These are phyloP conservation scores for Marchantia polymorpha DNA, from an alignment of 225 moss, liverwort and hornwort species.

Conservation along the genomic window DNA sequence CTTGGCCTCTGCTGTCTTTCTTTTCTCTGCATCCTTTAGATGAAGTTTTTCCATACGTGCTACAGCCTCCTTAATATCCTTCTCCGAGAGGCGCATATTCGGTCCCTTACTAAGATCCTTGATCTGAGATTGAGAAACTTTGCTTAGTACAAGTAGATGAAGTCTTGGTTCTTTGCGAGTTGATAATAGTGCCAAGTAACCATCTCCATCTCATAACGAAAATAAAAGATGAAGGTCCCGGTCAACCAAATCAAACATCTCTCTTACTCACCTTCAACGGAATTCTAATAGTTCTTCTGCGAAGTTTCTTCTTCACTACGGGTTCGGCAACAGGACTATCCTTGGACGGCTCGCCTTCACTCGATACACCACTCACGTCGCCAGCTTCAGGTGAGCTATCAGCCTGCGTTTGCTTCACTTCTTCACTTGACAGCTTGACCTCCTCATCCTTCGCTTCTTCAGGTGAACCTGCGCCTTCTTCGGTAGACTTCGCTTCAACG, in stretches of 20 bases:
- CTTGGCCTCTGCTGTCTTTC: conserved; percentile 89
- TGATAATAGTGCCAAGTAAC: background rate
- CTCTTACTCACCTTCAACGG: conserved; percentile 62
- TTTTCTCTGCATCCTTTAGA: conserved; percentile 75
- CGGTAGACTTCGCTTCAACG: conserved; percentile 47
- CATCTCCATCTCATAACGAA: background rate
- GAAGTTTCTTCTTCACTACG: conserved; percentile 60
- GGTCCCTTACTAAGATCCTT: conserved; percentile 70
- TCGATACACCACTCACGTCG: conserved; percentile 37
- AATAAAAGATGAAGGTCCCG: background rate
- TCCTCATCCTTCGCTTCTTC: conserved; percentile 54
- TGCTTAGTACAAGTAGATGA: background rate
- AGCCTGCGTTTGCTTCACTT: conserved; percentile 22
- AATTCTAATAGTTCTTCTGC: conserved; percentile 82
- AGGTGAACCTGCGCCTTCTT: conserved; percentile 39
- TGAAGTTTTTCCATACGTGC: conserved; percentile 65
- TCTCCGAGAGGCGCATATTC: conserved; percentile 58
- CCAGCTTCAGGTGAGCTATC: conserved; percentile 24
- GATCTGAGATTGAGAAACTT: conserved; percentile 37
- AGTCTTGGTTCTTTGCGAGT: background rate
- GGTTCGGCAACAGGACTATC: conserved; percentile 35
- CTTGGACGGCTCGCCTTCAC: conserved; percentile 31
- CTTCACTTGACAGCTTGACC: conserved; percentile 28
- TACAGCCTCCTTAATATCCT: conserved; percentile 60
- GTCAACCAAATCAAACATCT: background rate